phyloP scores from a whole-genome alignment of 768 basidiomycete genomes.

The Tremella fuciformis region DNA sequence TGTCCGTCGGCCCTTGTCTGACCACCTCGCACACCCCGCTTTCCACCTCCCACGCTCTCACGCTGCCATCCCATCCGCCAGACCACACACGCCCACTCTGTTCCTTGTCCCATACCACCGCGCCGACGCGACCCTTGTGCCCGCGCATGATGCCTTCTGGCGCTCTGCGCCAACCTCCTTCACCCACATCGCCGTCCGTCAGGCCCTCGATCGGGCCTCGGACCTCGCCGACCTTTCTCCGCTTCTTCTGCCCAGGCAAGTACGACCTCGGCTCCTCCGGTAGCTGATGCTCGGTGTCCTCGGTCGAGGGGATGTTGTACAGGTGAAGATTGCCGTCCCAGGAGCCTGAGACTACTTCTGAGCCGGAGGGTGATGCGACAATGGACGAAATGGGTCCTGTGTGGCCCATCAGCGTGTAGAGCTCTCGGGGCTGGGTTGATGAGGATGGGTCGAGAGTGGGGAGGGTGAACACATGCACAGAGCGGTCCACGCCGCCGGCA shows the following conservation, averaged over 20 bases:
- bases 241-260: slow-evolving; percentile 57
- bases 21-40: slow-evolving; percentile 55
- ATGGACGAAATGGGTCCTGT: slow-evolving; percentile 75
- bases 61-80: slow-evolving; percentile 83
- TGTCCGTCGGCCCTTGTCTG: slow-evolving; percentile 54
- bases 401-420: slow-evolving; percentile 79
- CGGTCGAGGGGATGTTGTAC: slow-evolving; percentile 53
- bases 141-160: slow-evolving; percentile 74
- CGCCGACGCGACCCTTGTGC: slow-evolving; percentile 78
- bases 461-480: slow-evolving; percentile 48
- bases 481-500: slow-evolving; percentile 51
- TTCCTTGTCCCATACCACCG: slow-evolving; percentile 60
- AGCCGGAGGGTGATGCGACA: slow-evolving; percentile 58
- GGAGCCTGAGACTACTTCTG: slow-evolving; percentile 72
- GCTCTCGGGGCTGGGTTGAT: slow-evolving; percentile 41
- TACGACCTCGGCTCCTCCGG: slow-evolving; percentile 52
- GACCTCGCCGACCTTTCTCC: slow-evolving; percentile 65
- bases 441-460: slow-evolving; percentile 48
- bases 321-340: slow-evolving; percentile 85
- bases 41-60: slow-evolving; percentile 82
- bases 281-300: slow-evolving; percentile 67
- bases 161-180: slow-evolving; percentile 54
- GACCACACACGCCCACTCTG: slow-evolving; percentile 54
- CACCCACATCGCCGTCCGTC: slow-evolving; percentile 34
- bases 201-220: slow-evolving; percentile 31